These are phyloP conservation scores for Epichloe baconii DNA, from an alignment of 2,329 filamentous ascomycete genomes.

Conservation along the genomic window DNA sequence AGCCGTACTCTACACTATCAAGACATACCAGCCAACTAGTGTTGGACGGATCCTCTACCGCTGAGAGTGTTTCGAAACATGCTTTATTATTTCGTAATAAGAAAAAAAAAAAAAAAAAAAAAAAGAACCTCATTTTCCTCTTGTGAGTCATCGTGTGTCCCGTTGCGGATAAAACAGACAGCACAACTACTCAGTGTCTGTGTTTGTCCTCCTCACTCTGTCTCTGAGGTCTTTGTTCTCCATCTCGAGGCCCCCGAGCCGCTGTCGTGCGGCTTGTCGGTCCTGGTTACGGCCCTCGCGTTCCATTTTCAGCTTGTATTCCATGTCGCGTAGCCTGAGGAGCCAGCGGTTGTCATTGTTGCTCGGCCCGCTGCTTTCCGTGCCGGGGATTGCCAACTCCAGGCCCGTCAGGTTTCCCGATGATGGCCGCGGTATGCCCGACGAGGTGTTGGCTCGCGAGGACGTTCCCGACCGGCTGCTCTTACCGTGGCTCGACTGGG, in stretches of 20 bases:
- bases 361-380: slow-evolving; percentile 9
- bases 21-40: neutral
- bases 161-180: slow-evolving; percentile 1
- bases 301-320: slow-evolving; percentile 80
- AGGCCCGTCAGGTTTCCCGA: slow-evolving; percentile 12
- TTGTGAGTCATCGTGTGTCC: neutral
- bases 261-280: slow-evolving; percentile 66
- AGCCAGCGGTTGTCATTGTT: slow-evolving; percentile 64
- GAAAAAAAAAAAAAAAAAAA: too few species aligned
- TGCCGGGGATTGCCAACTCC: slow-evolving; percentile 16
- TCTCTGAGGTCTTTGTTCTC: slow-evolving; percentile 60
- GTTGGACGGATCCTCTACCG: neutral
- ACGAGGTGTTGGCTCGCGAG: slow-evolving; percentile 18
- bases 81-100: neutral
- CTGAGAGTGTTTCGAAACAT: neutral
- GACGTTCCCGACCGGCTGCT: slow-evolving; percentile 18
- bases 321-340: slow-evolving; percentile 72
- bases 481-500: slow-evolving; percentile 16
- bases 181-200: slow-evolving; percentile 6
- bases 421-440: slow-evolving; percentile 14
- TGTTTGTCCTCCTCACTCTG: slow-evolving; percentile 35
- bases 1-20: neutral
- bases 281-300: slow-evolving; percentile 77
- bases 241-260: slow-evolving; percentile 61
- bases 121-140: neutral